These are phyloP conservation scores for Xenosphaeropsis pyriputrescens DNA, from an alignment of 2,329 filamentous ascomycete species.

Conservation along the genomic window DNA sequence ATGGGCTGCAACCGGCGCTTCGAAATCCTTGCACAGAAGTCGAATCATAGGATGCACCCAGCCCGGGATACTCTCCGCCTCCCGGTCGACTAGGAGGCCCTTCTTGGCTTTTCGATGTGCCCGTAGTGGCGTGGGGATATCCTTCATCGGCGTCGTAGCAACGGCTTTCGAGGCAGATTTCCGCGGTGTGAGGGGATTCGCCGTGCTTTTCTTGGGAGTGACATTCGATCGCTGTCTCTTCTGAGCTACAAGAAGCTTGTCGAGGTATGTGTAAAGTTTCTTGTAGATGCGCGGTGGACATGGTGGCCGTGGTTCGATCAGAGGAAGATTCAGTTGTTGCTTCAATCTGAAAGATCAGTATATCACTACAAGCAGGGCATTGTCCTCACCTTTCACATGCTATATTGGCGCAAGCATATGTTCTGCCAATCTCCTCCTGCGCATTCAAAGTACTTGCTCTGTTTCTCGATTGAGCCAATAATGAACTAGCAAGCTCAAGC, in stretches of 20 bases:
- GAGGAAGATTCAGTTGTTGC: constrained; percentile 59
- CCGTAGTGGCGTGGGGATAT: not conserved
- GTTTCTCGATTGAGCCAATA: constrained; percentile 69
- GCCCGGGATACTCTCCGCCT: constrained; percentile 24
- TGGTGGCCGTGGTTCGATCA: constrained; percentile 61
- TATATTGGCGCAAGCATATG: constrained; percentile 75
- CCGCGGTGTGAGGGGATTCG: constrained; percentile 5
- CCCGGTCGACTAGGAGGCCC: not conserved
- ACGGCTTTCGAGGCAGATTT: not conserved
- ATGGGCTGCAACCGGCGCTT: constrained; percentile 46
- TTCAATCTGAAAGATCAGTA: constrained; percentile 47
- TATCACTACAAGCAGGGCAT: constrained; percentile 1
- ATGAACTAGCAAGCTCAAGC: constrained; percentile 52
- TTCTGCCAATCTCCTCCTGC: constrained; percentile 77
- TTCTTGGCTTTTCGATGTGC: not conserved
- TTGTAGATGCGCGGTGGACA: constrained; percentile 71
- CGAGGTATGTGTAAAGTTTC: constrained; percentile 68
- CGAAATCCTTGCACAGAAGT: constrained; percentile 46
- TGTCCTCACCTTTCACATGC: constrained; percentile 63
- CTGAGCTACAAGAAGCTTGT: constrained; percentile 46
- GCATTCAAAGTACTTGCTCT: constrained; percentile 64
- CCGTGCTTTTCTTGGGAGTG: constrained; percentile 5
- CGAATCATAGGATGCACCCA: constrained; percentile 62
- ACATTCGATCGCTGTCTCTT: constrained; percentile 6
- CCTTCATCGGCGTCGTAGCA: not conserved